Evolutionary conservation across 2,329 filamentous ascomycete genomes (phyloP).

Genomic region (Exophiala viscosa): DNA sequence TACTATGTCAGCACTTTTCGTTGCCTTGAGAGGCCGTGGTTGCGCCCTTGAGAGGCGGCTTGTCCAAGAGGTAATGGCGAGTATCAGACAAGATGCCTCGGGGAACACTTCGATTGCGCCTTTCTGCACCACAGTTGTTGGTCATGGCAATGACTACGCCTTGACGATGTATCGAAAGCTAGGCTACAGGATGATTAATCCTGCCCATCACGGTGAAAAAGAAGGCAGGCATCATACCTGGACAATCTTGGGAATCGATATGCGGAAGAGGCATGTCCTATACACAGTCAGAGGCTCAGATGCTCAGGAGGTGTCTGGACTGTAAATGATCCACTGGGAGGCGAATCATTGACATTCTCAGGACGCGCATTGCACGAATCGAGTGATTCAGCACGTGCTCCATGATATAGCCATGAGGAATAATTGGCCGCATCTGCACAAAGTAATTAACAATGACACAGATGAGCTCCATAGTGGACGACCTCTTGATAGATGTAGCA

Average conservation of each 20-base stretch:
- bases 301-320: neutral
- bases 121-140: constrained; percentile 8
- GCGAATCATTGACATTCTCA: neutral
- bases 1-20: constrained; percentile 18
- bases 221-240: constrained; percentile 13
- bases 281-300: no score
- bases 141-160: constrained; percentile 22
- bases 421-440: neutral
- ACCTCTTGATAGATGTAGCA: neutral
- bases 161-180: constrained; percentile 20
- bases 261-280: neutral
- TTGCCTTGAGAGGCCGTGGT: constrained; percentile 15
- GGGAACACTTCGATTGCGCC: neutral
- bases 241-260: constrained; percentile 10
- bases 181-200: constrained; percentile 19
- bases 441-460: neutral
- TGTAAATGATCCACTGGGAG: neutral
- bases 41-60: constrained; percentile 19
- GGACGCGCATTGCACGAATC: no score
- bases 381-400: neutral
- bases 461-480: neutral
- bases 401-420: no score
- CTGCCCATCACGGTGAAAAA: constrained; percentile 14
- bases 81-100: neutral
- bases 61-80: constrained; percentile 17